These are phyloP conservation scores for Lasiosphaeria miniovina DNA, from an alignment of 495 filamentous ascomycete genomes.

Conservation along the genomic window DNA sequence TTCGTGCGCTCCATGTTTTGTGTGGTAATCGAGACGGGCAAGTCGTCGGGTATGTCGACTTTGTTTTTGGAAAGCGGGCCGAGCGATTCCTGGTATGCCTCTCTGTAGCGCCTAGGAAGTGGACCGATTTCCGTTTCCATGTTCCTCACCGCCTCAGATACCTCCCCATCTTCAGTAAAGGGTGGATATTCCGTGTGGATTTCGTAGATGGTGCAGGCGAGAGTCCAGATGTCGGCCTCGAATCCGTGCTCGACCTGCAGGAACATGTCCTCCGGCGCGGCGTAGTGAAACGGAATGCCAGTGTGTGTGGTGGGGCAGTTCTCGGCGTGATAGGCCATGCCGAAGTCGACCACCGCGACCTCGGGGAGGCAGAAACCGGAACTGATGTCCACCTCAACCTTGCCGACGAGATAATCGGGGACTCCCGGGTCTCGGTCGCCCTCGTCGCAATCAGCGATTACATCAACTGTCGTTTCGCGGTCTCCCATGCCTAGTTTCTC, in stretches of 20 bases:
- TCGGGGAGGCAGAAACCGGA: slow-evolving; percentile 10
- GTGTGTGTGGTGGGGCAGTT: too few species aligned
- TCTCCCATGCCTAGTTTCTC: too few species aligned
- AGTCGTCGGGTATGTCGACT: too few species aligned
- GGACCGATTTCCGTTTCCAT: too few species aligned
- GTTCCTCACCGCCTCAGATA: not conserved
- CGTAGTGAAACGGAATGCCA: too few species aligned
- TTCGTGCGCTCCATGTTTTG: too few species aligned
- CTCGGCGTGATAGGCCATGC: not conserved
- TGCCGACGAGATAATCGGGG: slow-evolving; percentile 22
- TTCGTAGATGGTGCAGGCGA: slow-evolving; percentile 23
- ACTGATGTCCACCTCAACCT: not conserved
- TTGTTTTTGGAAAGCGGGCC: too few species aligned
- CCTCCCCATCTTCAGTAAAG: not conserved
- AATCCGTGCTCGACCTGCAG: not conserved
- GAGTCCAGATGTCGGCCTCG: slow-evolving; percentile 27
- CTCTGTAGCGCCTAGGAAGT: too few species aligned
- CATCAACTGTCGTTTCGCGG: too few species aligned
- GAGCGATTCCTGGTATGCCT: too few species aligned
- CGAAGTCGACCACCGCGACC: slow-evolving; percentile 29
- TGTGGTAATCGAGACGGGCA: too few species aligned
- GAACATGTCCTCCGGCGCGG: too few species aligned
- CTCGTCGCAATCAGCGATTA: not conserved
- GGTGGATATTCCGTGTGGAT: slow-evolving; percentile 6
- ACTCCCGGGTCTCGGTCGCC: slow-evolving; percentile 5